Evolutionary conservation across 208 protist genomes (phyloP).

Genomic region (Porcisia hertigi): DNA sequence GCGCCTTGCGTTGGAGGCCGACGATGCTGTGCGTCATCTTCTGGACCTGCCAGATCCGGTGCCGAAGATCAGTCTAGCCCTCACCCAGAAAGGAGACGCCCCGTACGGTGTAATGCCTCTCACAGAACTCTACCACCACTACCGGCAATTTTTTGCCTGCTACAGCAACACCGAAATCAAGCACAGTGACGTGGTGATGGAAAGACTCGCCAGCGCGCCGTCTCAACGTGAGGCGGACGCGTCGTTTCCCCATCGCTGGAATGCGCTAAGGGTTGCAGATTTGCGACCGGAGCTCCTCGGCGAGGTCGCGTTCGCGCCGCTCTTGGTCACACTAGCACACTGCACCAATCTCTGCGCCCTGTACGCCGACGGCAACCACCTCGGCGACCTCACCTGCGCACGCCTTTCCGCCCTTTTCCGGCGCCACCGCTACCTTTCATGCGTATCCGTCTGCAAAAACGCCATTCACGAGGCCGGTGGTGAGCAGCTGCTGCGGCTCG

Average conservation of each 20-base stretch:
- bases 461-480: conserved; percentile 75
- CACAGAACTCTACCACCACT: conserved; percentile 63
- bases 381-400: conserved; percentile 67
- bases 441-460: conserved; percentile 59
- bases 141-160: conserved; percentile 55
- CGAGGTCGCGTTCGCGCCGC: conserved; percentile 59
- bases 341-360: conserved; percentile 58
- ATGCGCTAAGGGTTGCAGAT: conserved; percentile 42
- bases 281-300: conserved; percentile 66
- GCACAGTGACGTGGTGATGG: conserved; percentile 35
- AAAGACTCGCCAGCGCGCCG: conserved; percentile 12
- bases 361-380: conserved; percentile 60
- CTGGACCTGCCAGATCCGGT: conserved; percentile 27
- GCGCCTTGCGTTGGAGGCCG: conserved; percentile 42
- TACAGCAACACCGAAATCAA: conserved; percentile 46
- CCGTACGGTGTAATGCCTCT: conserved; percentile 79
- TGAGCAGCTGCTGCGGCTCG: conserved; percentile 71
- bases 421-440: conserved; percentile 56
- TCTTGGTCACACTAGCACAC: conserved; percentile 71
- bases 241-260: conserved; percentile 68
- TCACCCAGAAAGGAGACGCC: conserved; percentile 28
- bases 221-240: conserved; percentile 27
- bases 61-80: conserved; percentile 20
- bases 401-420: conserved; percentile 66
- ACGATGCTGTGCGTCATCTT: conserved; percentile 32